These are phyloP conservation scores for Jaltomata sinuosa DNA, from an alignment of 257 asterid genomes.

Conservation along the genomic window DNA sequence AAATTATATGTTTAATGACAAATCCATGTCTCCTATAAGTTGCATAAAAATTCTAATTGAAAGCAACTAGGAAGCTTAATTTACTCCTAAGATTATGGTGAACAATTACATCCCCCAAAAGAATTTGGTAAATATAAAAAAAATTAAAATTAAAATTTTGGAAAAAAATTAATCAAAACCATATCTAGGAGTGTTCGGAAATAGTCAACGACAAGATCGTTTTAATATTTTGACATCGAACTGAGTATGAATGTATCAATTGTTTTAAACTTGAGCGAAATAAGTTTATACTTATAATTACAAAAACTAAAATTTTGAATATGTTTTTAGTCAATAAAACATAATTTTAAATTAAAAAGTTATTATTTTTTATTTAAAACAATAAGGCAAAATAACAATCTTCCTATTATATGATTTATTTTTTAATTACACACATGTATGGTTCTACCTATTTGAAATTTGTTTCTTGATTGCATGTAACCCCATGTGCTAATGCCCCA, in stretches of 20 bases:
- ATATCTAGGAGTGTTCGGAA: not conserved
- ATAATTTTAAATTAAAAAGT: not conserved
- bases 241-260: not conserved
- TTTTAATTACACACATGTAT: not conserved
- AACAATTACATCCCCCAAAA: not conserved
- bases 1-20: not conserved
- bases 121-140: not conserved
- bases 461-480: not conserved
- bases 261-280: not conserved
- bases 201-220: not conserved
- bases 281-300: not conserved
- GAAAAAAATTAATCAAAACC: not conserved
- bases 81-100: not conserved
- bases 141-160: not conserved
- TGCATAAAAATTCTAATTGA: not conserved
- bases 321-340: not conserved
- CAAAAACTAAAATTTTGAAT: not conserved
- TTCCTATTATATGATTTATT: not conserved
- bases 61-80: not conserved
- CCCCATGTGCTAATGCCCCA: slow-evolving; percentile 5
- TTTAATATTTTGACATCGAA: not conserved
- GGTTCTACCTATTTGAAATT: not conserved
- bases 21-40: not conserved
- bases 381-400: not conserved
- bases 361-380: no score